Evolutionary conservation across 2,329 filamentous ascomycete genomes (phyloP), one percentile per base, ranked within the genome.

Genomic region (Orbilia brochopaga): DNA sequence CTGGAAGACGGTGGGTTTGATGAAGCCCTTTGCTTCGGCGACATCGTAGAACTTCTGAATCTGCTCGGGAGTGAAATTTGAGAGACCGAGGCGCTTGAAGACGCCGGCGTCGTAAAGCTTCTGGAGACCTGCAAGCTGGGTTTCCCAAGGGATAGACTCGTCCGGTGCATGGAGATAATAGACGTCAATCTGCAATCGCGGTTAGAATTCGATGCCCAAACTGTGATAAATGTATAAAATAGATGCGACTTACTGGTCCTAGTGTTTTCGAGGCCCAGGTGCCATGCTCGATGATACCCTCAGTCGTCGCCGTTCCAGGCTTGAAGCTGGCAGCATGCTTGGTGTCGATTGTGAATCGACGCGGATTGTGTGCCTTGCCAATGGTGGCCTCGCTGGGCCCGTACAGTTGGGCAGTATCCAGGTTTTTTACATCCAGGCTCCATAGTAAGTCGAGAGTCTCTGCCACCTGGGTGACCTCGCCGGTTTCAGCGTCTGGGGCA

Each of bases 51-150:
- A 85, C 81, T 96, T 92, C 0, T 91, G 91, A 11, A 96, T 89
- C 78, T 96, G 92, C 77, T 89, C 94, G 0, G 91, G 88, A 0
- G 91, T 90, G 79, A 88, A 96, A 81, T 96, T 96, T 76, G 86
- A 90, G 66, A 97, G 81, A 1, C 91, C 92, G 13, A 96, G 82
- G 61, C 86, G 85, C 19, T 91, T 86, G 77, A 97, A 96, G 78
- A 93, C 94, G 73, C 92, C 91, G 64, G 89, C 86, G 80, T 92
- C 91, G 82, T 96, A 90, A 62, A 96, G 81, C 80, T 91, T 87
- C 79, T 96, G 86, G 70, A 92, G 83, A 4, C 88, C 90, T 76
- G 87, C 85, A 15, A 96, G 83, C 0, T 92, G 94, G 79, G 93
- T 89, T 6, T 86, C 86, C 76, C 96, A 95, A 0, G 89, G 89